phyloP scores from a whole-genome alignment of 139 green algal genomes.

The Prasinococcaceae sp. region DNA sequence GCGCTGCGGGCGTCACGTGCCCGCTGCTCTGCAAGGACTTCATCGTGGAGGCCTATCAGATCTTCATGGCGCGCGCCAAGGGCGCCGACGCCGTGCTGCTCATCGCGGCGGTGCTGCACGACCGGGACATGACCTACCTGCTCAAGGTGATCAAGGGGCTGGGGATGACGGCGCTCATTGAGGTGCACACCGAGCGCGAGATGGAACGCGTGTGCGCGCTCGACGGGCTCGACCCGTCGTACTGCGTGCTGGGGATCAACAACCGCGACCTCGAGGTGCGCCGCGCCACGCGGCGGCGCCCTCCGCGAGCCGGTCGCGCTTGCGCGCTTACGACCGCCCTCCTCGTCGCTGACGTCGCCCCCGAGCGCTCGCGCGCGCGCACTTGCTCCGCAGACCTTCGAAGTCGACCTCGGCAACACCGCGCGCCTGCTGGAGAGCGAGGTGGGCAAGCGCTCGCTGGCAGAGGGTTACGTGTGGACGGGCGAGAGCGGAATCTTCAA shows the following conservation, averaged over 20 bases:
- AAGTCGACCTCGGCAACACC: conserved; percentile 78
- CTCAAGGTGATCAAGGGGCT: conserved; percentile 57
- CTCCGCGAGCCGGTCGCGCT: neutral
- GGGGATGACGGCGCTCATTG: conserved; percentile 28
- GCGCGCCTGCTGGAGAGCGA: conserved; percentile 61
- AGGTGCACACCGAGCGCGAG: conserved; percentile 71
- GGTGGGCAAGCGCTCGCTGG: conserved; percentile 32
- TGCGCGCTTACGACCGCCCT: neutral
- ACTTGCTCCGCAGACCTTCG: conserved; percentile 58
- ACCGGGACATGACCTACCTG: conserved; percentile 82
- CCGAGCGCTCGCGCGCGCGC: neutral
- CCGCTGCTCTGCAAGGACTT: conserved; percentile 99
- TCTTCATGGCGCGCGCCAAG: conserved; percentile 30
- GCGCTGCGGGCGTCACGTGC: conserved; percentile 55
- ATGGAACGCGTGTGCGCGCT: conserved; percentile 78
- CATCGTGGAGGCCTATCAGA: conserved; percentile 94
- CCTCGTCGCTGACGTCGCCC: neutral
- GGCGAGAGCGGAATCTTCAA: conserved; percentile 95
- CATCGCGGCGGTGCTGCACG: conserved; percentile 91
- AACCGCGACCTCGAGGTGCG: conserved; percentile 73
- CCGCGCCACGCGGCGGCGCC: neutral
- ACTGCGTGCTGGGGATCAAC: conserved; percentile 99
- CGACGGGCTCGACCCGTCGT: conserved; percentile 49
- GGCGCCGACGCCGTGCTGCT: conserved; percentile 92
- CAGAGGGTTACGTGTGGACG: conserved; percentile 24